Evolutionary conservation across 2,329 filamentous ascomycete species (phyloP), one percentile per base, ranked within the genome.

Genomic region (Ophiostoma ulmi): DNA sequence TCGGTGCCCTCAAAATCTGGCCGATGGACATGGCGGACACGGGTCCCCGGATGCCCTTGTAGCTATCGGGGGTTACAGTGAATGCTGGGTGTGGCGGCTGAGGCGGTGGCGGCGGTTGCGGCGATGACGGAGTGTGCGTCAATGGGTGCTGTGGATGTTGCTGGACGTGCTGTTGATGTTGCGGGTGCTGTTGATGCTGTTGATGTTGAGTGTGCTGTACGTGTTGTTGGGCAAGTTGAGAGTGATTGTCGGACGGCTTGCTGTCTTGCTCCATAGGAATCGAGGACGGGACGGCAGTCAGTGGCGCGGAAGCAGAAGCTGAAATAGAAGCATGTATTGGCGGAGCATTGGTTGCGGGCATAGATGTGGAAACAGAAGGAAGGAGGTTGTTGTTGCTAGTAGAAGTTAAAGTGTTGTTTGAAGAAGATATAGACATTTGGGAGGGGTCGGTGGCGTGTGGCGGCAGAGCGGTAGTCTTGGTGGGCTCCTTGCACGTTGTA

Each of bases 401-500:
- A 65, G 36, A 39, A 26, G 65, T 20, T 41, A 48, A 17, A 14
- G 39, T 48, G 39, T 13, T 26, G 36, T n/a, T 41, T 41, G 64
- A 10, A 26, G 38, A 8, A 20, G 64, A 44, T 2, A 67, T 67
- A 8, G 64, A 31, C 64, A 64, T 64, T 38, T 48, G 65, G 5
- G 38, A 68, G 1, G 69, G 44, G 58, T 20, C 48, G 66, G 68
- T 52, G 61, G 65, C 61, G n/a, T 36, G 31, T 44, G 64, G 35
- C 35, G 64, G 63, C 67, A 26, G 26, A n/a, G 70, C 68, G 64
- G 66, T 48, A 26, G 70, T 22, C 78, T 91, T 91, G 73, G 88
- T 85, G 52, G 87, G 82, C 76, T 97, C 93, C 80, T 94, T 97
- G 82, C 94, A 98, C 78, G 97, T 90, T 8, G 86, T 82, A 80